Evolutionary conservation across 2,329 filamentous ascomycete genomes (phyloP).

Genomic region (Diplodia corticola): DNA sequence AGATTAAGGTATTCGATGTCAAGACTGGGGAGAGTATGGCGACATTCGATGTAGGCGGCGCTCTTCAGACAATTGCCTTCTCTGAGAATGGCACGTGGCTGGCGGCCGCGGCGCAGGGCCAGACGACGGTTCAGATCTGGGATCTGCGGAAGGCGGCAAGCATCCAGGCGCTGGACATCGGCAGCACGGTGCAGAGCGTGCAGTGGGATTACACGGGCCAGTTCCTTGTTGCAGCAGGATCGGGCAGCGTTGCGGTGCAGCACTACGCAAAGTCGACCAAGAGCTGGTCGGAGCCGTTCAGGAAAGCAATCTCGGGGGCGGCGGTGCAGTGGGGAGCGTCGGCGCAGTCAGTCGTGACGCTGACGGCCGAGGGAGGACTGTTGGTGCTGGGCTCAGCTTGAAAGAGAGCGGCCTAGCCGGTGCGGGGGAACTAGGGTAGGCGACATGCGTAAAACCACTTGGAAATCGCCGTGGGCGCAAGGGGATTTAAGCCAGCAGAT

Average conservation of each 20-base stretch:
- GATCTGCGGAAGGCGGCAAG: constrained; percentile 83
- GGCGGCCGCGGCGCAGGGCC: constrained; percentile 75
- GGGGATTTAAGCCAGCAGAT: constrained; percentile 7
- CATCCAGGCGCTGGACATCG: constrained; percentile 83
- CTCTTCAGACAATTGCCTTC: constrained; percentile 77
- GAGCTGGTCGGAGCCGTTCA: constrained; percentile 83
- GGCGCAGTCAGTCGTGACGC: constrained; percentile 71
- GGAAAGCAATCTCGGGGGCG: constrained; percentile 71
- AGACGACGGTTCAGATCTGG: constrained; percentile 80
- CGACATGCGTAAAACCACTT: constrained; percentile 6
- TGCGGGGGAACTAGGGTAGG: constrained; percentile 29
- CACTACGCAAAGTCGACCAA: constrained; percentile 87
- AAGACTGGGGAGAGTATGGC: constrained; percentile 76
- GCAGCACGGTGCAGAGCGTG: constrained; percentile 72
- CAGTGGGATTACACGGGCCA: constrained; percentile 95
- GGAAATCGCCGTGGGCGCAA: constrained; percentile 7
- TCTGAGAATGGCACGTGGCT: constrained; percentile 98
- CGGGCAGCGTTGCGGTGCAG: constrained; percentile 79
- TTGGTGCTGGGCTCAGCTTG: constrained; percentile 65
- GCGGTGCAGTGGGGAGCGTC: constrained; percentile 75
- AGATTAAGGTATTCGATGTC: constrained; percentile 87
- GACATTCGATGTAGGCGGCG: constrained; percentile 64
- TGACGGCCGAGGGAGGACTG: constrained; percentile 74
- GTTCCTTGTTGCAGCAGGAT: constrained; percentile 80
- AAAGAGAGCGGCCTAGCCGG: constrained; percentile 30